Conservation (phyloP, 495 filamentous ascomycete genomes). For the Cenococcum geophilum region DNA sequence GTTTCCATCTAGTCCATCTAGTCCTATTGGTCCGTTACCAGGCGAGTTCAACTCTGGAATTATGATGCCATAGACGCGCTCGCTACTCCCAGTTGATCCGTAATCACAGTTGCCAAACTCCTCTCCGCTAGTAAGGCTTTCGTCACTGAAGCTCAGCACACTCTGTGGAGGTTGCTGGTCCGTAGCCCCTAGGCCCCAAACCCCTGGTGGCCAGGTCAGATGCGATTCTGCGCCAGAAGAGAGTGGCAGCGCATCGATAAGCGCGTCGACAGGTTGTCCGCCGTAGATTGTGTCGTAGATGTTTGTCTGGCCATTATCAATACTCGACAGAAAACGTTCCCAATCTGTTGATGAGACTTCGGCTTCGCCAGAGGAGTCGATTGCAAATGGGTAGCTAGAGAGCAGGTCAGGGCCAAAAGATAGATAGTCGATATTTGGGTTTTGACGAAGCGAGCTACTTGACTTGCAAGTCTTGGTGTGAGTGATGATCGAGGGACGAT, state of each 20-base stretch:
- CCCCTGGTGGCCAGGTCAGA: slow-evolving; percentile 50
- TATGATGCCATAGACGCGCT: slow-evolving; percentile 45
- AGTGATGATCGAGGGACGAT: slow-evolving; percentile 23
- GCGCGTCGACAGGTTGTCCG: slow-evolving; percentile 52
- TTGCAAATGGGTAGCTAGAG: slow-evolving; percentile 25
- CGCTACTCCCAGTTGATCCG: slow-evolving; percentile 14
- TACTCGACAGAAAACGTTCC: slow-evolving; percentile 68
- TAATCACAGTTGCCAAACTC: slow-evolving; percentile 33
- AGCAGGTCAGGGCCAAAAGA: slow-evolving; percentile 40
- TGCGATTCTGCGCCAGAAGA: slow-evolving; percentile 30
- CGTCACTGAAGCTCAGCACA: slow-evolving; percentile 68
- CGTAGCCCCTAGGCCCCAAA: slow-evolving; percentile 37
- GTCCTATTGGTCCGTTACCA: slow-evolving; percentile 35
- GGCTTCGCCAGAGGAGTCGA: slow-evolving; percentile 25
- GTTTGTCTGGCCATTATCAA: slow-evolving; percentile 72
- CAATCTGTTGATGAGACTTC: slow-evolving; percentile 61
- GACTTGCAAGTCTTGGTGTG: slow-evolving; percentile 18
- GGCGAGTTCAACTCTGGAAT: slow-evolving; percentile 42
- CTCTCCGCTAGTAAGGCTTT: slow-evolving; percentile 55
- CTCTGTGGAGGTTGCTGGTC: slow-evolving; percentile 49
- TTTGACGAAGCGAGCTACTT: slow-evolving; percentile 30
- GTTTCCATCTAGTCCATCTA: slow-evolving; percentile 44
- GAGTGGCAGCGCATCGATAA: slow-evolving; percentile 43
- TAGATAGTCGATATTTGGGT: slow-evolving; percentile 52
- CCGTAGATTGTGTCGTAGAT: slow-evolving; percentile 82